phyloP scores from a whole-genome alignment of 2,329 filamentous ascomycete genomes.

The Colletotrichum acutatum region DNA sequence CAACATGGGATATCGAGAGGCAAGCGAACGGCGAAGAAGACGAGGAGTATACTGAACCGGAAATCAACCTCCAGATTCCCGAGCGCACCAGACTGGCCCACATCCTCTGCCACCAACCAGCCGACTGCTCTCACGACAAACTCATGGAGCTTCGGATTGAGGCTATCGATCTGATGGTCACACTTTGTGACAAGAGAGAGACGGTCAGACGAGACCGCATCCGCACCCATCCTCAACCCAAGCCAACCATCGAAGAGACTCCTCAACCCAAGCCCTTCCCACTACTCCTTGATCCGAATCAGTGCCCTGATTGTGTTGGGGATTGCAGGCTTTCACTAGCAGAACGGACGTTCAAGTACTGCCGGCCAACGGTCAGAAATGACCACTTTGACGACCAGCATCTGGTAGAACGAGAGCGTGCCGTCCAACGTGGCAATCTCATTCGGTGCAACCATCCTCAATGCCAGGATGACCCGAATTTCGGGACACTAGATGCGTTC shows the following conservation, averaged over 20 bases:
- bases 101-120: slow-evolving; percentile 36
- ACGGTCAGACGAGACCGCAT: slow-evolving; percentile 29
- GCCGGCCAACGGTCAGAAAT: slow-evolving; percentile 36
- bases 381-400: slow-evolving; percentile 40
- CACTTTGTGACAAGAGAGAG: slow-evolving; percentile 39
- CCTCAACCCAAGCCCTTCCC: slow-evolving; percentile 32
- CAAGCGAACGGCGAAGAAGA: not conserved
- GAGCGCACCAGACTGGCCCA: slow-evolving; percentile 35
- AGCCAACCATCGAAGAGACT: slow-evolving; percentile 12
- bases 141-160: slow-evolving; percentile 33
- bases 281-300: slow-evolving; percentile 35
- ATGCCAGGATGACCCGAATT: slow-evolving; percentile 22
- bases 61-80: slow-evolving; percentile 37
- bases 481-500: not conserved
- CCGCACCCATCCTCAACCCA: not conserved
- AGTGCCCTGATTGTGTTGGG: slow-evolving; percentile 38
- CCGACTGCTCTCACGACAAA: slow-evolving; percentile 32
- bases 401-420: slow-evolving; percentile 34
- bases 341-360: slow-evolving; percentile 35
- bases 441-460: slow-evolving; percentile 36
- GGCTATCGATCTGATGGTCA: slow-evolving; percentile 37
- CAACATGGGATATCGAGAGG: too few species aligned
- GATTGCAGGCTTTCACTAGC: slow-evolving; percentile 30
- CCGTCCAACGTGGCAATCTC: slow-evolving; percentile 25
- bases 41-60: slow-evolving; percentile 37